Base-by-base conservation (phyloP, 2,329 filamentous ascomycete species). In the Chaetothyriales sp. region DNA sequence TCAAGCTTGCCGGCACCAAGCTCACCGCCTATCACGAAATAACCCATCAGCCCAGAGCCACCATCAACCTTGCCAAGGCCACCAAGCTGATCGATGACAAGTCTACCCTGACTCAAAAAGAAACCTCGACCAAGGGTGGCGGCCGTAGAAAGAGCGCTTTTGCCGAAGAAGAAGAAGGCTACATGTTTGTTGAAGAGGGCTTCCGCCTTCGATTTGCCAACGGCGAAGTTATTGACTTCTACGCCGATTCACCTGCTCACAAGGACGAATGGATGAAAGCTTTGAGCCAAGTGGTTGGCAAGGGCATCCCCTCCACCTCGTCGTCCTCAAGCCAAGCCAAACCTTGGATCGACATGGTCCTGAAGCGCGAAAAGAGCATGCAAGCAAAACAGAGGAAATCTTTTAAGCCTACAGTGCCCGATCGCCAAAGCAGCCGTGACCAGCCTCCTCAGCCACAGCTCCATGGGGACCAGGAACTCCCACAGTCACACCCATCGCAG, bases 181-280 rank as follows among this genome's bases (percentile, higher is more conserved):
- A 98, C 74, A 95, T 95, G 86, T 98, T 98, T 67, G 90, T 98
- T 50, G 92, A 98, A 68, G 92, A 98, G 67, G 92, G 92, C 2
- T 98, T 98, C 83, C 87, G 92, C 43, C 94, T 98, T 66, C 88
- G 90, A 53, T 98, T 98, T 70, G 94, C 87, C 66, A 98, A 98
- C 64, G 92, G 92, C 56, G 92, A 98, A 70, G 82, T 95, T 57
- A 98, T 98, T 65, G 90, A 97, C 73, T 97, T 97, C 67, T 97
- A 98, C 65, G 92, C 90, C 64, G 90, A 97, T 68, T 89, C 81
- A 29, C 79, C 83, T 1, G 80, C 80, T 43, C 85, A 92, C 64
- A 98, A 97, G 71, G 87, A 95, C 46, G 85, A 82, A 51, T 98
- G 92, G 92, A 92, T 98, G 85, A 82, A 82, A 66, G 85, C 88